A percentile compares a stretch with the other conserved stretches of the same genome.
Conservation (phyloP, 352 stramenopile genomes). For the Globisporangium paddicum region DNA sequence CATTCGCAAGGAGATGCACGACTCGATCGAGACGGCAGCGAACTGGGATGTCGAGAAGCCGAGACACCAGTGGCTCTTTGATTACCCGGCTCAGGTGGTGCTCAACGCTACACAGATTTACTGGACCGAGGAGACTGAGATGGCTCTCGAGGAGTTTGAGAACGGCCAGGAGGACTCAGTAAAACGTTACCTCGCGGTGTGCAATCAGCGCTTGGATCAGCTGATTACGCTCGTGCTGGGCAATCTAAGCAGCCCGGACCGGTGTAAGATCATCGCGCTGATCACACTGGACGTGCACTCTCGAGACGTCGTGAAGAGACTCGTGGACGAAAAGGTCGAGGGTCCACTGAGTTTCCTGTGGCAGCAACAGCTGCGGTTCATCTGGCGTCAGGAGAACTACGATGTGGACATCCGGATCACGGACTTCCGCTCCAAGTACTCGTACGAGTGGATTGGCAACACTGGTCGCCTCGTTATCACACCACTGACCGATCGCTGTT, state of each 20-base stretch:
- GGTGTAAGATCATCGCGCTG: conserved; percentile 94
- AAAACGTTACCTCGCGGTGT: conserved; percentile 76
- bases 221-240: conserved; percentile 91
- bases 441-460: conserved; percentile 88
- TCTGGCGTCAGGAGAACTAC: conserved; percentile 91
- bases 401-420: conserved; percentile 97
- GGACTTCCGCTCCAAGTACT: conserved; percentile 94
- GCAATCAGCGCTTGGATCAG: conserved; percentile 84
- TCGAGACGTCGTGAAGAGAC: conserved; percentile 89
- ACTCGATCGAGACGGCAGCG: conserved; percentile 79
- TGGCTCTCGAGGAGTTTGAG: conserved; percentile 85
- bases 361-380: conserved; percentile 87
- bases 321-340: conserved; percentile 88
- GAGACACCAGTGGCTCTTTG: conserved; percentile 96
- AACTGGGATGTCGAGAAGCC: conserved; percentile 96
- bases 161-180: conserved; percentile 87
- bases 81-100: conserved; percentile 92
- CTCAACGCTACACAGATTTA: conserved; percentile 90
- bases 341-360: conserved; percentile 83
- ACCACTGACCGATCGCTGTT: conserved; percentile 94
- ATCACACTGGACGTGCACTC: conserved; percentile 96
- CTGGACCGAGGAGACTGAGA: conserved; percentile 97
- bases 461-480: conserved; percentile 94
- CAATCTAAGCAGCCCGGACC: conserved; percentile 84
- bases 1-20: conserved; percentile 84